A percentile compares a stretch with the other conserved stretches of the same genome.
Conservation (phyloP, 495 filamentous ascomycete genomes). For the Pyrenula aspistea region DNA sequence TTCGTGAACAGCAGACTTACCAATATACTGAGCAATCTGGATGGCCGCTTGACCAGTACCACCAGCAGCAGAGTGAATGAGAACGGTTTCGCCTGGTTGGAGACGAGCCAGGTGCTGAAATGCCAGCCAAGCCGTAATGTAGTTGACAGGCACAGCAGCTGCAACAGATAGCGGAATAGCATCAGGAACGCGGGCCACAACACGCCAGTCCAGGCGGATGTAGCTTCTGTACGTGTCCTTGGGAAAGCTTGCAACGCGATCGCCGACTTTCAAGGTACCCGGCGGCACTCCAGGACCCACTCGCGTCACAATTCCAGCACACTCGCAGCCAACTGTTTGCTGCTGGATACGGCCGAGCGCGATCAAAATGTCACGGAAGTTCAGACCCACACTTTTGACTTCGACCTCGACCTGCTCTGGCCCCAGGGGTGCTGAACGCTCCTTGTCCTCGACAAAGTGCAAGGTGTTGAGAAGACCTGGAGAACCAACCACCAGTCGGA, state of each 20-base stretch:
- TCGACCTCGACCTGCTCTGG: background rate
- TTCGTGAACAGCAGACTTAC: too few relatives aligned
- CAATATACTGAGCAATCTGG: conserved; percentile 6
- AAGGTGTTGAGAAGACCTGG: background rate
- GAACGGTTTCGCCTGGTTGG: conserved; percentile 20
- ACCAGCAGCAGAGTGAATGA: conserved; percentile 38
- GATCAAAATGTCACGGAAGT: conserved; percentile 7
- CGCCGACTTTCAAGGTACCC: background rate
- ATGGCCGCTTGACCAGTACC: conserved; percentile 36
- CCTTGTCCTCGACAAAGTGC: background rate
- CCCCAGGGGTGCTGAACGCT: background rate
- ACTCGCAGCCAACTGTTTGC: background rate
- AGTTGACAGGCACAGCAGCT: conserved; percentile 17
- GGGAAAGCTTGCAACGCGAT: background rate
- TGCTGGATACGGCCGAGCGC: conserved; percentile 1
- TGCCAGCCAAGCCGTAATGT: conserved; percentile 17
- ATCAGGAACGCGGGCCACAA: conserved; percentile 12
- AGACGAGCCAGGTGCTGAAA: conserved; percentile 22
- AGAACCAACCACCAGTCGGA: background rate
- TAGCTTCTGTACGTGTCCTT: background rate
- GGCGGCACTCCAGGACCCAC: background rate
- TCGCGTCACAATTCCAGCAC: background rate
- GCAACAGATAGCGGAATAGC: conserved; percentile 15
- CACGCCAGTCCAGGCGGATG: conserved; percentile 1
- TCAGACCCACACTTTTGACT: background rate